These are phyloP conservation scores for Phytophthora parvispora DNA, from an alignment of 352 stramenopile species.

Conservation along the genomic window DNA sequence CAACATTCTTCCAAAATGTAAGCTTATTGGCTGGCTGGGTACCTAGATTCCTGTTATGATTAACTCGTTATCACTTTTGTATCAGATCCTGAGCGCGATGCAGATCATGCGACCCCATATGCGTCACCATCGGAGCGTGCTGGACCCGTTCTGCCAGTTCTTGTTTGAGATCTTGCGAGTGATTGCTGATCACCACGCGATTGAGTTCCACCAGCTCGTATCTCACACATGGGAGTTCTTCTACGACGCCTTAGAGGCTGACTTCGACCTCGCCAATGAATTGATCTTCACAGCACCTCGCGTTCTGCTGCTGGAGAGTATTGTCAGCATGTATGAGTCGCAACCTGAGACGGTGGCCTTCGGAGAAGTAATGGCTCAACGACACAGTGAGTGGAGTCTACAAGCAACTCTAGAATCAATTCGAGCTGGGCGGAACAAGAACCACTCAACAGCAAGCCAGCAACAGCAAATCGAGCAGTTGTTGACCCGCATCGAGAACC, in stretches of 20 bases:
- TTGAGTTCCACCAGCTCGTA: slow-evolving; percentile 75
- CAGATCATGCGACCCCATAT: slow-evolving; percentile 64
- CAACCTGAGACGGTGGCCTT: slow-evolving; percentile 58
- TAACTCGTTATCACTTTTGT: neutral
- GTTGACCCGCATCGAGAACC: slow-evolving; percentile 31
- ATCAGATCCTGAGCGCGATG: slow-evolving; percentile 68
- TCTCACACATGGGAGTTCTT: slow-evolving; percentile 60
- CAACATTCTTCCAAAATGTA: slow-evolving; percentile 69
- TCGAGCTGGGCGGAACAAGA: slow-evolving; percentile 48
- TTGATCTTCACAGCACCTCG: slow-evolving; percentile 54
- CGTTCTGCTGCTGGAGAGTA: slow-evolving; percentile 46
- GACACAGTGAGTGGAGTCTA: slow-evolving; percentile 42
- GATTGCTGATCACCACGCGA: slow-evolving; percentile 69
- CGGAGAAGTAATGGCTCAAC: slow-evolving; percentile 48
- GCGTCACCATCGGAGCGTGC: slow-evolving; percentile 35
- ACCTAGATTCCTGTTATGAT: neutral
- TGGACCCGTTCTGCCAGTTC: slow-evolving; percentile 57
- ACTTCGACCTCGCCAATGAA: slow-evolving; percentile 43
- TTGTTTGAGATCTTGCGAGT: slow-evolving; percentile 77
- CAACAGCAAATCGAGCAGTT: slow-evolving; percentile 70
- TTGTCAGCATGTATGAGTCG: slow-evolving; percentile 63
- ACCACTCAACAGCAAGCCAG: slow-evolving; percentile 51
- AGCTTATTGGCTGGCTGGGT: slow-evolving; percentile 1
- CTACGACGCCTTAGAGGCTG: slow-evolving; percentile 49
- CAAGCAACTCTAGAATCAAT: slow-evolving; percentile 38